Conservation (phyloP, 306 rosid genomes). For the Prunus salicina region DNA sequence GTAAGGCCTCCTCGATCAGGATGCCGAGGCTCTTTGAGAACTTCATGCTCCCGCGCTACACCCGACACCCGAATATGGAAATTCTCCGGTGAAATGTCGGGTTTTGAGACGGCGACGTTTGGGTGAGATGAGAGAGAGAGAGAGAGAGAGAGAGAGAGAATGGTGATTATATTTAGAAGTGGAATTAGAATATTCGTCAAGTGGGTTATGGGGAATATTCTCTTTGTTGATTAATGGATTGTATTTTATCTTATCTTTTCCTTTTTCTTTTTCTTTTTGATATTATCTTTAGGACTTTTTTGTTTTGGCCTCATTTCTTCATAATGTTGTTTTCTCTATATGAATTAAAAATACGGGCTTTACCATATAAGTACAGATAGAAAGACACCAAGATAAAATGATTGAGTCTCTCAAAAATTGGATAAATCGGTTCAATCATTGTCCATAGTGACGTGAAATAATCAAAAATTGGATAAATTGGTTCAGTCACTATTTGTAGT, state of each 20-base stretch:
- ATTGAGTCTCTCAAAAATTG: no score
- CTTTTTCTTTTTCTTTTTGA: not conserved
- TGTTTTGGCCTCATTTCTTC: no score
- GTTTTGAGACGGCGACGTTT: not conserved
- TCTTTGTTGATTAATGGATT: not conserved
- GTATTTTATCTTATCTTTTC: not conserved
- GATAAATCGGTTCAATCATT: no score
- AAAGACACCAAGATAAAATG: no score
- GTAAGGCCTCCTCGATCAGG: constrained; percentile 68
- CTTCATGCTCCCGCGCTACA: constrained; percentile 45
- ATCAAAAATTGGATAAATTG: no score
- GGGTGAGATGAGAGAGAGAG: not conserved
- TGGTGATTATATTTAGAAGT: no score
- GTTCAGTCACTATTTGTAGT: accelerated
- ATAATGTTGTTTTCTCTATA: no score
- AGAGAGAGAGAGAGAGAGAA: not conserved
- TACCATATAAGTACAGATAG: no score
- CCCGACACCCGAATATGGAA: not conserved
- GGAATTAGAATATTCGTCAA: constrained; percentile 26
- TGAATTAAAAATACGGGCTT: no score
- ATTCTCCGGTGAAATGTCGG: not conserved
- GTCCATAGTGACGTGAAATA: no score
- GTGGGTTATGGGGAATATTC: constrained; percentile 19
- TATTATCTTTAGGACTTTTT: not conserved
- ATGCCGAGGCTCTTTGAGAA: constrained; percentile 73